Conservation (phyloP, 2,329 filamentous ascomycete genomes). For the Xylaria arbuscula region DNA sequence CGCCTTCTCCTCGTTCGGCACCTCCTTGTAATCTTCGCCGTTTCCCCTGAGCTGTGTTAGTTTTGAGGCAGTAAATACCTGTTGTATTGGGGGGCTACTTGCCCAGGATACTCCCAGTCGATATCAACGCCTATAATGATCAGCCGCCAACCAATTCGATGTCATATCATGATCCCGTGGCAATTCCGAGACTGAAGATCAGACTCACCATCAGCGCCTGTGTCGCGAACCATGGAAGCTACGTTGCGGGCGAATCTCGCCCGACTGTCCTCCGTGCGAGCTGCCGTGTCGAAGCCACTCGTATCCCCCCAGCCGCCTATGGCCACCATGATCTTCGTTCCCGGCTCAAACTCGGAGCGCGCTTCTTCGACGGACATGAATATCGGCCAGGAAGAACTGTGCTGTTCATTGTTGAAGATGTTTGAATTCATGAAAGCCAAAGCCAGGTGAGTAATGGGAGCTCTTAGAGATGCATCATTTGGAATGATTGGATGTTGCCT, state of each 20-base stretch:
- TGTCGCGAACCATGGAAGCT: conserved; percentile 61
- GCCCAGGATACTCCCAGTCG: conserved; percentile 69
- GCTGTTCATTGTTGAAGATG: conserved; percentile 59
- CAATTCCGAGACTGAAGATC: conserved; percentile 55
- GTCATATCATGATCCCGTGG: neutral
- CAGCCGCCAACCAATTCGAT: conserved; percentile 1
- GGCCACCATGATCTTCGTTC: conserved; percentile 70
- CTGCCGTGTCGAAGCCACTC: conserved; percentile 63
- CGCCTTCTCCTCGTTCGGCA: conserved; percentile 67
- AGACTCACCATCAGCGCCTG: conserved; percentile 67
- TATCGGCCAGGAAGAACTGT: conserved; percentile 59
- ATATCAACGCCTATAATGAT: conserved; percentile 61
- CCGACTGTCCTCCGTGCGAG: conserved; percentile 60
- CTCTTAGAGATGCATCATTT: conserved; percentile 50
- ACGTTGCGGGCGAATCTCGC: conserved; percentile 68
- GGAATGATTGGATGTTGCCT: conserved; percentile 50
- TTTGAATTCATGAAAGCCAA: conserved; percentile 65
- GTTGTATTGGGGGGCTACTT: conserved; percentile 16
- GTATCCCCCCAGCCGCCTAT: conserved; percentile 75
- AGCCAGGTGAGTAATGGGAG: conserved; percentile 64
- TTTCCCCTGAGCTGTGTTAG: conserved; percentile 63
- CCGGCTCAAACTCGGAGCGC: conserved; percentile 62
- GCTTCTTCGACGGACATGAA: conserved; percentile 64
- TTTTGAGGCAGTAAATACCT: neutral
- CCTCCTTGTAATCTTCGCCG: conserved; percentile 73